Evolutionary conservation across 495 filamentous ascomycete species (phyloP).

Genomic region (Penicillium crystallinum): DNA sequence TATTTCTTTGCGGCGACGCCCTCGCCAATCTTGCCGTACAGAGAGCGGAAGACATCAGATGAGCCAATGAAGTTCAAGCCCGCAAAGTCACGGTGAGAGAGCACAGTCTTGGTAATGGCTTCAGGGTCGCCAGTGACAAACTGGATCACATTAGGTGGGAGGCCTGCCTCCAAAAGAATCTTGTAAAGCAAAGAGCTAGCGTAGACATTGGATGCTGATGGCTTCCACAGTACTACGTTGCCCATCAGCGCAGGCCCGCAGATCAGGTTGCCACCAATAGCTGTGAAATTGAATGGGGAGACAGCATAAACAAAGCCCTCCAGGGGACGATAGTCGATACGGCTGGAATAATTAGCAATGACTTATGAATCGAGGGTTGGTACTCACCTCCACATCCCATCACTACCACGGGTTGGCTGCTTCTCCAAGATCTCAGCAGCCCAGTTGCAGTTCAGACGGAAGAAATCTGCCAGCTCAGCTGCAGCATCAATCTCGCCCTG

Average conservation of each 20-base stretch:
- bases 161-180: constrained; percentile 81
- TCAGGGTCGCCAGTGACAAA: constrained; percentile 76
- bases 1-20: constrained; percentile 66
- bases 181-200: constrained; percentile 72
- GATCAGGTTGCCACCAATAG: constrained; percentile 73
- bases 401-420: constrained; percentile 56
- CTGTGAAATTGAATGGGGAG: constrained; percentile 87
- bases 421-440: constrained; percentile 70
- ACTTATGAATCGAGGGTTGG: not conserved
- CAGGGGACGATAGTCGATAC: constrained; percentile 74
- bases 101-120: constrained; percentile 62
- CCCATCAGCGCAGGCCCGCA: constrained; percentile 71
- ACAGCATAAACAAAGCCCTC: constrained; percentile 87
- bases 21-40: constrained; percentile 66
- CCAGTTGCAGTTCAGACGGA: constrained; percentile 74
- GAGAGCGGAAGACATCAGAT: constrained; percentile 71
- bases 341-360: constrained; percentile 18
- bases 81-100: constrained; percentile 66
- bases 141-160: constrained; percentile 75
- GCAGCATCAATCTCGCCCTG: constrained; percentile 96
- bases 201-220: constrained; percentile 69
- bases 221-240: constrained; percentile 89
- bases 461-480: constrained; percentile 85
- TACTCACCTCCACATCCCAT: constrained; percentile 64
- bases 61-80: constrained; percentile 78